A percentile compares a stretch with the other conserved stretches of the same genome.
Evolutionary conservation across 257 asterid species (phyloP).

Genomic region (Paulownia fortunei): DNA sequence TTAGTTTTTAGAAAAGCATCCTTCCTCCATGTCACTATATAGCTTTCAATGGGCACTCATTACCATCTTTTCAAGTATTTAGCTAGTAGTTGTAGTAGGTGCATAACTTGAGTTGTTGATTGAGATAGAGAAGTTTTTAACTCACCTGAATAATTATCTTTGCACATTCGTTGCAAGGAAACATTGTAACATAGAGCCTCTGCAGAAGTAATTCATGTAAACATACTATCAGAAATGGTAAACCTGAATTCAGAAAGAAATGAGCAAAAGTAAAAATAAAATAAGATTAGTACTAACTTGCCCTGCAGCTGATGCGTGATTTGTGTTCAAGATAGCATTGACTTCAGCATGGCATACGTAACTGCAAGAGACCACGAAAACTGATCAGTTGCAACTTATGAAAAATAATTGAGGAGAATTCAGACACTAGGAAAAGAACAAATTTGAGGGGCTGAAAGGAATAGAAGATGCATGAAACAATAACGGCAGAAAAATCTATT

Average conservation of each 20-base stretch:
- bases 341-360: slow-evolving; percentile 98
- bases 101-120: background rate
- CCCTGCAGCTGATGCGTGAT: slow-evolving; percentile 96
- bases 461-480: background rate
- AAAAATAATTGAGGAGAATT: slow-evolving; percentile 10
- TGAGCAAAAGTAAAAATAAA: background rate
- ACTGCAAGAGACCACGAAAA: slow-evolving; percentile 45
- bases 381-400: background rate
- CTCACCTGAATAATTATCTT: slow-evolving; percentile 90
- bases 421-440: background rate
- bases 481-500: background rate
- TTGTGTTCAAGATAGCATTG: slow-evolving; percentile 89
- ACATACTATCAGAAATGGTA: slow-evolving; percentile 19
- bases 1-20: background rate
- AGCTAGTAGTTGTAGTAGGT: background rate
- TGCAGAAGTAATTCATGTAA: slow-evolving; percentile 48
- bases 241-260: slow-evolving; percentile 13
- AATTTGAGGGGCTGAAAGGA: background rate
- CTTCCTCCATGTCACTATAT: background rate
- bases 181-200: slow-evolving; percentile 95
- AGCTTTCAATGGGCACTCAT: background rate
- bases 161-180: slow-evolving; percentile 96
- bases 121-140: slow-evolving; percentile 5
- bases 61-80: background rate
- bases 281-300: slow-evolving; percentile 60